Conservation (phyloP, 2,329 filamentous ascomycete genomes). For the Scopulariopsis brevicaulis region DNA sequence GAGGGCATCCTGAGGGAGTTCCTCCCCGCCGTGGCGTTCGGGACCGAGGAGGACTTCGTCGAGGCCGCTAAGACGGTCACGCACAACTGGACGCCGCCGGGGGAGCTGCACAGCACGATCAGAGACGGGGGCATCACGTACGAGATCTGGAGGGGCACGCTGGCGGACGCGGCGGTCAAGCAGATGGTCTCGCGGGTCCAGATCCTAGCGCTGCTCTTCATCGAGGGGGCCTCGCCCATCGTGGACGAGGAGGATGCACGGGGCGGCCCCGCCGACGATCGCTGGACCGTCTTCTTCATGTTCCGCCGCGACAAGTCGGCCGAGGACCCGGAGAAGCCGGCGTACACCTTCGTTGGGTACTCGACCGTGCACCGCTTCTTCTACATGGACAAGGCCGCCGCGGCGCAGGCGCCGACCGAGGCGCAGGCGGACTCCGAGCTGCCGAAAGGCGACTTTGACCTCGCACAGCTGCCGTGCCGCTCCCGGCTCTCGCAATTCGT, state of each 20-base stretch:
- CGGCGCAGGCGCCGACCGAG: conserved; percentile 2
- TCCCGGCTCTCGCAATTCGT: conserved; percentile 89
- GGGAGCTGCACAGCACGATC: conserved; percentile 56
- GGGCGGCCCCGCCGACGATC: conserved; percentile 51
- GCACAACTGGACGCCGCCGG: conserved; percentile 57
- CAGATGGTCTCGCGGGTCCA: conserved; percentile 71
- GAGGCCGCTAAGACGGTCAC: conserved; percentile 34
- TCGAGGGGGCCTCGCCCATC: conserved; percentile 81
- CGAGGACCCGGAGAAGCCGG: conserved; percentile 29
- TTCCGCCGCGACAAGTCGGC: conserved; percentile 50
- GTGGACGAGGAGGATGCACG: conserved; percentile 30
- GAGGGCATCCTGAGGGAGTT: conserved; percentile 51
- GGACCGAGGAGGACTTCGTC: conserved; percentile 50
- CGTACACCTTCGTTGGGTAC: conserved; percentile 82
- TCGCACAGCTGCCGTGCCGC: conserved; percentile 58
- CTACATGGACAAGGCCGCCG: conserved; percentile 26
- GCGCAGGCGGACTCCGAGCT: conserved; percentile 28
- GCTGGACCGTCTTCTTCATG: conserved; percentile 89
- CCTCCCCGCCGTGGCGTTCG: conserved; percentile 64
- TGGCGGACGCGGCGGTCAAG: conserved; percentile 58
- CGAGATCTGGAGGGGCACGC: conserved; percentile 73
- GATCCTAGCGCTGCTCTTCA: conserved; percentile 74
- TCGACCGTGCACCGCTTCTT: conserved; percentile 85
- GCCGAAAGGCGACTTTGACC: conserved; percentile 29
- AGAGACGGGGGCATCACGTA: conserved; percentile 51